These are phyloP conservation scores for Stemphylium beticola DNA, from an alignment of 2,329 filamentous ascomycete species.

Conservation along the genomic window DNA sequence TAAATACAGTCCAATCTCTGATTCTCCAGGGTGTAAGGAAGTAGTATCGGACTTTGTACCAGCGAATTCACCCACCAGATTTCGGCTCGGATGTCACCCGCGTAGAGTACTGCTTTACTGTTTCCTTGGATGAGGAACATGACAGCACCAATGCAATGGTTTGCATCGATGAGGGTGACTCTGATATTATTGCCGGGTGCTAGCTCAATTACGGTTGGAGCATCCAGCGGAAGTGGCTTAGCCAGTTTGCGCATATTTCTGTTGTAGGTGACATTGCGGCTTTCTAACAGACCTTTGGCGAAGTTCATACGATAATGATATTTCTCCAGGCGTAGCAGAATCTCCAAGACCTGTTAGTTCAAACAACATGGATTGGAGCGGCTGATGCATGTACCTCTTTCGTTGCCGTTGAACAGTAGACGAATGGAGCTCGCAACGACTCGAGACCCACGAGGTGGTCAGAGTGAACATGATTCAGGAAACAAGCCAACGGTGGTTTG, in stretches of 20 bases:
- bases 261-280: slow-evolving; percentile 72
- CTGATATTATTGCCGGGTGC: slow-evolving; percentile 70
- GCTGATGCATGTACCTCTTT: slow-evolving; percentile 60
- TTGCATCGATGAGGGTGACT: slow-evolving; percentile 87
- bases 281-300: slow-evolving; percentile 76
- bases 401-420: slow-evolving; percentile 89
- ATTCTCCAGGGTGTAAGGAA: slow-evolving; percentile 68
- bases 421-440: slow-evolving; percentile 75
- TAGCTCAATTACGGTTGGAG: slow-evolving; percentile 78
- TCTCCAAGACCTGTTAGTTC: slow-evolving; percentile 39
- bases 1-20: slow-evolving; percentile 77
- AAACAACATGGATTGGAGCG: not conserved
- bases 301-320: slow-evolving; percentile 83
- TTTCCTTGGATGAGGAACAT: slow-evolving; percentile 89
- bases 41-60: slow-evolving; percentile 71
- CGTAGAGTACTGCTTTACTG: slow-evolving; percentile 79
- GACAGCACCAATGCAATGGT: slow-evolving; percentile 87
- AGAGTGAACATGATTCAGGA: slow-evolving; percentile 90
- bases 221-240: slow-evolving; percentile 81
- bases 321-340: slow-evolving; percentile 80
- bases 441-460: slow-evolving; percentile 87
- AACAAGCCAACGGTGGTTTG: slow-evolving; percentile 76
- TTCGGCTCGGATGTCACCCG: slow-evolving; percentile 86
- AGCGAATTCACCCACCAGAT: slow-evolving; percentile 83
- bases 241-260: slow-evolving; percentile 75